Evolutionary conservation across 1,139 yeast species (phyloP).

Genomic region (Geotrichum candidum): DNA sequence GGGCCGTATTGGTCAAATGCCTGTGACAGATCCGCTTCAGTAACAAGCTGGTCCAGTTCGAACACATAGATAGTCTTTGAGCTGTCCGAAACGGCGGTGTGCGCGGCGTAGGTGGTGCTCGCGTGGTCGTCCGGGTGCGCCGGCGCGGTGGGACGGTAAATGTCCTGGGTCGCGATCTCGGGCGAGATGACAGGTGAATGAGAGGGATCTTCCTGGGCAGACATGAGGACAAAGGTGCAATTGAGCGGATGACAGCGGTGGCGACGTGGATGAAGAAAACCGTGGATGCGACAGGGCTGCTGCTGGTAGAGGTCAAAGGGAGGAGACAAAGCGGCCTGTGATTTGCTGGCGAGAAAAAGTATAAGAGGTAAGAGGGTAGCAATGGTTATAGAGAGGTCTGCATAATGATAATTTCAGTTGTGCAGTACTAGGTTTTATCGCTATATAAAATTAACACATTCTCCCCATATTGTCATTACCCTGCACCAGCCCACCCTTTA

Average conservation of each 20-base stretch:
- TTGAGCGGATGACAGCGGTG: background rate
- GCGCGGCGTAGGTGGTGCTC: background rate
- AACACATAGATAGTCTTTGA: slow-evolving; percentile 6
- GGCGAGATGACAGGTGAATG: slow-evolving; percentile 3
- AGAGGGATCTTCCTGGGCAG: background rate
- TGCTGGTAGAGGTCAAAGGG: background rate
- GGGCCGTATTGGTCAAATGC: slow-evolving; percentile 78
- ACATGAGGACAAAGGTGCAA: background rate
- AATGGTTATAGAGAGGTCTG: background rate
- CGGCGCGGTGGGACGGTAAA: background rate
- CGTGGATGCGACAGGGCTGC: background rate
- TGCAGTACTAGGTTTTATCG: background rate
- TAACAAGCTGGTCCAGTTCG: slow-evolving; percentile 14
- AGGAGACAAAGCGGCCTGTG: slow-evolving; percentile 4
- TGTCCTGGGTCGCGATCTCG: slow-evolving; percentile 7
- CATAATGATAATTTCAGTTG: background rate
- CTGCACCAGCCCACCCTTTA: background rate
- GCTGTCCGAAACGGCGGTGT: background rate
- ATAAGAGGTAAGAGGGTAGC: background rate
- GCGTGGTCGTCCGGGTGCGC: background rate
- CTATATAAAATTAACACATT: background rate
- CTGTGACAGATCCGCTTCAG: slow-evolving; percentile 40
- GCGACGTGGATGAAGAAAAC: background rate
- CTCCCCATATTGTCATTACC: background rate
- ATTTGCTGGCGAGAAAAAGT: slow-evolving; percentile 2